phyloP scores from a whole-genome alignment of 2,329 filamentous ascomycete genomes.

The Cordyceps sp. region DNA sequence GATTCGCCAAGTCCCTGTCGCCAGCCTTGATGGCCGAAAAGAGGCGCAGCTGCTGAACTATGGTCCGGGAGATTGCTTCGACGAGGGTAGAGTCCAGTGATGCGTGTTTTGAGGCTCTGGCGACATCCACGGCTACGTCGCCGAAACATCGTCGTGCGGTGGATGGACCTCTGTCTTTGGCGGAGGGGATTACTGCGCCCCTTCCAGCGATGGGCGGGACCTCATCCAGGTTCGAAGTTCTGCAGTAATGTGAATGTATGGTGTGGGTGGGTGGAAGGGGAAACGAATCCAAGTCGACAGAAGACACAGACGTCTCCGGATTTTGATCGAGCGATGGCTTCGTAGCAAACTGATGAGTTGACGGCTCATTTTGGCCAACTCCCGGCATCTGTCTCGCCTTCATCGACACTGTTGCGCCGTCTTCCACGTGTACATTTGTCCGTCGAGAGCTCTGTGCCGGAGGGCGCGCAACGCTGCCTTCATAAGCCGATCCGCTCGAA shows the following conservation, averaged over 20 bases:
- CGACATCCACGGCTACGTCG: constrained; percentile 4
- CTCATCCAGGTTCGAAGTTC: too few species aligned
- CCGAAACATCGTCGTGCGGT: constrained; percentile 3
- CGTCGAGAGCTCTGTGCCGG: not conserved
- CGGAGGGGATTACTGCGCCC: constrained; percentile 1
- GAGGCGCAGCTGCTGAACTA: constrained; percentile 27
- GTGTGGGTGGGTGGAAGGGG: constrained; percentile 8
- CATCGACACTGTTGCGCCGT: not conserved
- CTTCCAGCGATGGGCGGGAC: constrained; percentile 1
- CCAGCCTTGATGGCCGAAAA: constrained; percentile 13
- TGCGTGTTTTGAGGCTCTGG: constrained; percentile 11
- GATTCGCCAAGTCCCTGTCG: constrained; percentile 1
- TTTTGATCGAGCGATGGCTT: not conserved
- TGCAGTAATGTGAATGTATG: not conserved
- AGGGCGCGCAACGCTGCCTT: not conserved
- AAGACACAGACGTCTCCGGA: constrained; percentile 5
- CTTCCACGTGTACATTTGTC: too few species aligned
- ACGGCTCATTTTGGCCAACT: not conserved
- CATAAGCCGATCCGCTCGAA: constrained; percentile 1
- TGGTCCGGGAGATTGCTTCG: constrained; percentile 25
- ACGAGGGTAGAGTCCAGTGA: constrained; percentile 22
- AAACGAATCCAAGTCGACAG: constrained; percentile 8
- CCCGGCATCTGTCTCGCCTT: not conserved
- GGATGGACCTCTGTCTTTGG: constrained; percentile 1
- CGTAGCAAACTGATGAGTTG: not conserved